phyloP scores from a whole-genome alignment of 352 stramenopile genomes.

The Phytophthora ramorum region DNA sequence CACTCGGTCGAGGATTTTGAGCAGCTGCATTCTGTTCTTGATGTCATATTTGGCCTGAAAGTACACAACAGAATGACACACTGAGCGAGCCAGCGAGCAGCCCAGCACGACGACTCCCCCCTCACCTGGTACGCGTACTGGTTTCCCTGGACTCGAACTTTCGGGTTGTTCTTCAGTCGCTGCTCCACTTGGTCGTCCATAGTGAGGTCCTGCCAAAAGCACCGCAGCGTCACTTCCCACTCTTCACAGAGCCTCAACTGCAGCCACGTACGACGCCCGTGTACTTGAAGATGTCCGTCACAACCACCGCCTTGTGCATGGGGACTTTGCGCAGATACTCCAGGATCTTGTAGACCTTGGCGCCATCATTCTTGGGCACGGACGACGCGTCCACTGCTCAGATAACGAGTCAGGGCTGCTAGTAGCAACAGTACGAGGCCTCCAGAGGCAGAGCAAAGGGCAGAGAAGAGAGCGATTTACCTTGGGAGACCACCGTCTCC shows the following conservation, averaged over 20 bases:
- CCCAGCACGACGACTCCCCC: no score
- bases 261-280: slow-evolving; percentile 75
- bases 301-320: slow-evolving; percentile 77
- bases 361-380: slow-evolving; percentile 86
- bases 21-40: slow-evolving; percentile 80
- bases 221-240: no score
- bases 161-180: slow-evolving; percentile 87
- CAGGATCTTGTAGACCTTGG: slow-evolving; percentile 90
- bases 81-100: slow-evolving; percentile 1
- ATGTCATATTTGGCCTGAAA: slow-evolving; percentile 88
- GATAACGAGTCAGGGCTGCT: not conserved
- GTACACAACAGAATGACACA: slow-evolving; percentile 4
- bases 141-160: slow-evolving; percentile 78
- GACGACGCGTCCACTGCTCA: slow-evolving; percentile 73
- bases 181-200: slow-evolving; percentile 89
- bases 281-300: slow-evolving; percentile 81
- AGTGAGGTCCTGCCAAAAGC: slow-evolving; percentile 55
- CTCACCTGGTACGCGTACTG: slow-evolving; percentile 84
- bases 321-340: slow-evolving; percentile 85
- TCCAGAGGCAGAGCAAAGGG: not conserved
- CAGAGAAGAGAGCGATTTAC: slow-evolving; percentile 30
- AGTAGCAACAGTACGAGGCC: not conserved
- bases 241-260: no score
- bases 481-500: slow-evolving; percentile 70
- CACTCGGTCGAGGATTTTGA: slow-evolving; percentile 83